These are phyloP conservation scores for Exutisphaerella laricina DNA, from an alignment of 2,329 filamentous ascomycete genomes.

Conservation along the genomic window DNA sequence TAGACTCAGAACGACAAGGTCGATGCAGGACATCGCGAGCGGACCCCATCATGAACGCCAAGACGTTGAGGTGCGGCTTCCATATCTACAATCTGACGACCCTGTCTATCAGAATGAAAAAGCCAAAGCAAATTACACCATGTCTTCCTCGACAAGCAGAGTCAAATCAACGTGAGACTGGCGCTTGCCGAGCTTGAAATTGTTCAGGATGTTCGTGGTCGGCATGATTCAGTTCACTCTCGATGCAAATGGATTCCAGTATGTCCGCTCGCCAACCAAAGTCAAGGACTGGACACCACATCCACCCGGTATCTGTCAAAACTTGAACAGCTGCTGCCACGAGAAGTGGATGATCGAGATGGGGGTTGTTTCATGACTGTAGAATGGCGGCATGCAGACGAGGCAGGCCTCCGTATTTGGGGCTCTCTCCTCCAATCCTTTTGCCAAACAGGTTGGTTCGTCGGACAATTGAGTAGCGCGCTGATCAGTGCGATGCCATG, in stretches of 20 bases:
- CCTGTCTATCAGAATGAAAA: constrained; percentile 23
- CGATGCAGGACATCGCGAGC: neutral
- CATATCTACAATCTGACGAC: constrained; percentile 27
- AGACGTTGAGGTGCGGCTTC: constrained; percentile 34
- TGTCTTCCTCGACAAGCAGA: constrained; percentile 23
- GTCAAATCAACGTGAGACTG: constrained; percentile 22
- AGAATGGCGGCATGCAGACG: constrained; percentile 21
- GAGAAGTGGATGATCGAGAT: constrained; percentile 24
- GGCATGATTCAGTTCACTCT: constrained; percentile 9
- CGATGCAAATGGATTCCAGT: constrained; percentile 26
- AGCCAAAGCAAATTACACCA: constrained; percentile 28
- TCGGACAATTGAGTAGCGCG: no score
- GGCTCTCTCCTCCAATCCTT: constrained; percentile 27
- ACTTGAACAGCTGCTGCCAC: constrained; percentile 16
- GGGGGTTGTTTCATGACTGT: constrained; percentile 26
- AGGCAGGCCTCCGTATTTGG: constrained; percentile 21
- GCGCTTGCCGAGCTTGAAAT: constrained; percentile 18
- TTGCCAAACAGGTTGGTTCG: constrained; percentile 28
- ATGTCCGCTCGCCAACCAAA: constrained; percentile 10
- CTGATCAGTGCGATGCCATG: no score
- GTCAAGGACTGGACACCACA: constrained; percentile 18
- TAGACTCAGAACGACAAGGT: no score
- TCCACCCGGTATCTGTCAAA: constrained; percentile 12
- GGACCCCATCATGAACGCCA: constrained; percentile 27
- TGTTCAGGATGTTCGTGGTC: constrained; percentile 38